These are phyloP conservation scores for Talaromyces piceae DNA, from an alignment of 2,329 filamentous ascomycete genomes.

Conservation along the genomic window DNA sequence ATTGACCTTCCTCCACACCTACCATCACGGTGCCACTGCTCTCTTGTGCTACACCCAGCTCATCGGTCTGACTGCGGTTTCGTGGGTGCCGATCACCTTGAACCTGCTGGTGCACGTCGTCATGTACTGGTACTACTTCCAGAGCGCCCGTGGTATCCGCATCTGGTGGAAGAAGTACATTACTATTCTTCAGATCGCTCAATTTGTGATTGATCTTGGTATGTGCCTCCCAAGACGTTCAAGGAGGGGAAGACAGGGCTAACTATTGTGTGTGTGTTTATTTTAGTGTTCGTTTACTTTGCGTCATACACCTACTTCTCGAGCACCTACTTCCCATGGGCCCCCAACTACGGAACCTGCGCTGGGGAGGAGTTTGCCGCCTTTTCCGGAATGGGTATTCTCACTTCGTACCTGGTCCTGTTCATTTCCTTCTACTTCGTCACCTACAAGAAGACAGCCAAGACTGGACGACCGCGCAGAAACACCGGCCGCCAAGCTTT, in stretches of 20 bases:
- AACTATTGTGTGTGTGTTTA: too few relatives aligned
- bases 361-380: slow-evolving; percentile 96
- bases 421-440: slow-evolving; percentile 99
- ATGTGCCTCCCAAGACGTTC: slow-evolving; percentile 31
- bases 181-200: slow-evolving; percentile 91
- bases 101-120: slow-evolving; percentile 94
- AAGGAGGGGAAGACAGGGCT: slow-evolving; percentile 13
- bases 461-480: slow-evolving; percentile 36
- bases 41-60: slow-evolving; percentile 97
- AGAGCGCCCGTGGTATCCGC: slow-evolving; percentile 86
- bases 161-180: slow-evolving; percentile 99
- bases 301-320: slow-evolving; percentile 98
- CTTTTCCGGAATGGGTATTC: slow-evolving; percentile 81
- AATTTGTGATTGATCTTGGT: slow-evolving; percentile 96
- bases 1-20: slow-evolving; percentile 96
- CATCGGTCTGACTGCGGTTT: slow-evolving; percentile 84
- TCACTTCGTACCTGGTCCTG: slow-evolving; percentile 91
- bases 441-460: slow-evolving; percentile 70
- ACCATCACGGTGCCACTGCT: slow-evolving; percentile 95
- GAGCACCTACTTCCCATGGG: slow-evolving; percentile 76
- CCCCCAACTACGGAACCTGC: slow-evolving; percentile 79
- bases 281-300: slow-evolving; percentile 88
- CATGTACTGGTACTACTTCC: slow-evolving; percentile 99
- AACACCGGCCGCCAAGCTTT: slow-evolving; percentile 73
- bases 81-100: slow-evolving; percentile 87